Conservation (phyloP, 192 early-diverging fungal genomes). For the Coemansia furcata region DNA sequence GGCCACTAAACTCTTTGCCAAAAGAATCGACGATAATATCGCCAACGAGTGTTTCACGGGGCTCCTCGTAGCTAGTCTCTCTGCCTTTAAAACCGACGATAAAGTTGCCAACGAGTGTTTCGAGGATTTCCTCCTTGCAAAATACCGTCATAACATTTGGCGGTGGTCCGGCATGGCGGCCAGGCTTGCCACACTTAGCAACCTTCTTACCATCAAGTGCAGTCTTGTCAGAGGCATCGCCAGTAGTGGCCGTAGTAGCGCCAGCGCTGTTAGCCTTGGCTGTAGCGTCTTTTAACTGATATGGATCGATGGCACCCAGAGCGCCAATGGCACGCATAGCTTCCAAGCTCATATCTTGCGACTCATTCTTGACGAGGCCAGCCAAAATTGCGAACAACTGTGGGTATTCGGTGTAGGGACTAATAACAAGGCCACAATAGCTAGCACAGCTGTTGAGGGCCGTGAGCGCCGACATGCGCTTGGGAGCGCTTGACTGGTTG, state of each 20-base stretch:
- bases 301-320: constrained; percentile 93
- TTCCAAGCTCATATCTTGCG: constrained; percentile 71
- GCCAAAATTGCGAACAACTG: constrained; percentile 75
- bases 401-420: constrained; percentile 88
- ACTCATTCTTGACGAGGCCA: constrained; percentile 80
- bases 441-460: constrained; percentile 82
- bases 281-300: constrained; percentile 53
- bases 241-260: background rate
- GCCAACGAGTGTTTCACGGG: constrained; percentile 5
- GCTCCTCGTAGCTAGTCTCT: constrained; percentile 8
- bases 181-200: background rate
- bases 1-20: constrained; percentile 26
- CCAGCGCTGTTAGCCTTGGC: background rate
- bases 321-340: constrained; percentile 90
- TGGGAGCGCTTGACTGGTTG: constrained; percentile 78
- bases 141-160: constrained; percentile 23
- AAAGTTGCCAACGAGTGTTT: constrained; percentile 15
- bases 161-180: constrained; percentile 12
- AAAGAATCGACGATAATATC: constrained; percentile 16
- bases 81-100: constrained; percentile 8
- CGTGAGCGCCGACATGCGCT: constrained; percentile 84
- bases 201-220: background rate
- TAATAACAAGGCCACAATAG: constrained; percentile 85
- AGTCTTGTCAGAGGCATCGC: background rate
- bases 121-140: constrained; percentile 8